Evolutionary conservation across 148 eudicot genomes (phyloP).

Genomic region (Persicaria tinctoria): DNA sequence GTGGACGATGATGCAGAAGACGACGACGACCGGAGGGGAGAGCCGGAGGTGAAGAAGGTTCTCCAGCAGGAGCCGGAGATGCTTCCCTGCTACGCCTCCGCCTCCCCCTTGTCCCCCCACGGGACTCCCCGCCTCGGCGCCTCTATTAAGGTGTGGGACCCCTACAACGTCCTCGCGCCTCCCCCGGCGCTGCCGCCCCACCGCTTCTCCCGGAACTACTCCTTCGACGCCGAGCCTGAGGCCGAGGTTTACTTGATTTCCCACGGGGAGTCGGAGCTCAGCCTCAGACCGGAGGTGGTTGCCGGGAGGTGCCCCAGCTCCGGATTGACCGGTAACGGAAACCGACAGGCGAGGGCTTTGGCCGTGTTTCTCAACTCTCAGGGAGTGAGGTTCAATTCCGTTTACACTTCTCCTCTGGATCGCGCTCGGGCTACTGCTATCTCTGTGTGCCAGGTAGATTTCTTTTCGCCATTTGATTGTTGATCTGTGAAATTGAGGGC

Average conservation of each 20-base stretch:
- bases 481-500: background rate
- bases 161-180: conserved; percentile 76
- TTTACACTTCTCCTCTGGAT: conserved; percentile 85
- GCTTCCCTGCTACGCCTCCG: conserved; percentile 90
- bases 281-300: conserved; percentile 73
- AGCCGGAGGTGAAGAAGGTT: conserved; percentile 44
- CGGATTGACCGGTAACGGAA: conserved; percentile 59
- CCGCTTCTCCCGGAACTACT: conserved; percentile 36
- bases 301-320: conserved; percentile 59
- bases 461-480: background rate
- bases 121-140: conserved; percentile 85
- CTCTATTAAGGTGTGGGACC: conserved; percentile 98
- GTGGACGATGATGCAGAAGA: conserved; percentile 31
- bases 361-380: conserved; percentile 86
- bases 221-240: conserved; percentile 25
- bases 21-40: conserved; percentile 20
- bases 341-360: conserved; percentile 84
- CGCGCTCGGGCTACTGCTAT: conserved; percentile 74
- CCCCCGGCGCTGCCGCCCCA: conserved; percentile 47
- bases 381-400: conserved; percentile 67
- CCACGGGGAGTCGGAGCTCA: conserved; percentile 79
- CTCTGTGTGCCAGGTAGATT: conserved; percentile 69
- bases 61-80: conserved; percentile 93
- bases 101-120: conserved; percentile 89
- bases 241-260: conserved; percentile 71